A percentile compares a stretch with the other conserved stretches of the same genome.
Conservation (phyloP, 306 rosid genomes). For the Acmispon strigosus region DNA sequence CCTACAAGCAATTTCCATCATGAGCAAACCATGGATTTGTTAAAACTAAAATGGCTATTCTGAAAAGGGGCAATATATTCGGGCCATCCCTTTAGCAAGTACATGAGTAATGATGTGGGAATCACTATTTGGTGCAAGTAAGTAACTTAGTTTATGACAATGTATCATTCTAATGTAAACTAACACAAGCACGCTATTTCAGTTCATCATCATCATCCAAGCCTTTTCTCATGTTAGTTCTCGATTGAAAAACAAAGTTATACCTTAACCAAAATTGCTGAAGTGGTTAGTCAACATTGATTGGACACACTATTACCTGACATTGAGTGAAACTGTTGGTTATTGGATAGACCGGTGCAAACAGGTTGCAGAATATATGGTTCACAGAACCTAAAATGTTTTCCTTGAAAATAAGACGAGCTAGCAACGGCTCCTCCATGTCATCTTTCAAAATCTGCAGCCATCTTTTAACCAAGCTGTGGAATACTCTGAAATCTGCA, state of each 20-base stretch:
- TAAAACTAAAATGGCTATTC: not conserved
- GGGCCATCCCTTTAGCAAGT: not conserved
- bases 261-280: not conserved
- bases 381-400: conserved; percentile 46
- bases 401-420: conserved; percentile 49
- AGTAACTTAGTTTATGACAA: not conserved
- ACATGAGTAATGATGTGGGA: not conserved
- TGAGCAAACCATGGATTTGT: not conserved
- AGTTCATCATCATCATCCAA: not conserved
- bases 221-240: too few relatives aligned
- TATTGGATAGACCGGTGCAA: conserved; percentile 39
- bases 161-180: not conserved
- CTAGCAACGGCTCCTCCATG: conserved; percentile 47
- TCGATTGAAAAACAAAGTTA: not conserved
- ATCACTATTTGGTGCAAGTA: not conserved
- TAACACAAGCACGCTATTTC: not conserved
- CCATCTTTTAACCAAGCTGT: conserved; percentile 58
- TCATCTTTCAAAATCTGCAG: conserved; percentile 57
- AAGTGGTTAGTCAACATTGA: not conserved
- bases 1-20: not conserved
- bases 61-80: not conserved
- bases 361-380: conserved; percentile 57
- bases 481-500: conserved; percentile 73
- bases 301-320: conserved; percentile 38
- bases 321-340: conserved; percentile 43